Base-by-base conservation (phyloP, 2,329 filamentous ascomycete genomes). In the Hypomyces perniciosus region DNA sequence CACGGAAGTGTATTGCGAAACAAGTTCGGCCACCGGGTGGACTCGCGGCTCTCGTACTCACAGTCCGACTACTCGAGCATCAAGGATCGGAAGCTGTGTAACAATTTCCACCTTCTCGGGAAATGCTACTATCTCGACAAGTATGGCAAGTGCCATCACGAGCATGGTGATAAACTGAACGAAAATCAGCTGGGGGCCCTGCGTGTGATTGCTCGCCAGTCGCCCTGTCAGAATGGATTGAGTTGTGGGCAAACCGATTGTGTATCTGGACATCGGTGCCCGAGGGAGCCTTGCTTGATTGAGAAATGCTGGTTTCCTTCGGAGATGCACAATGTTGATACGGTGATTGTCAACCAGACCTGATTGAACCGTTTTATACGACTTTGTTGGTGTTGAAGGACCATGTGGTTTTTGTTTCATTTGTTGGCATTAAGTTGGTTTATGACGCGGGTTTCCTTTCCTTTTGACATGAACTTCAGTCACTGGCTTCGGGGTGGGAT, bases 51-150 rank as follows among this genome's bases (percentile, higher is more conserved):
- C 27, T 55, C 45, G 4, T 61, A 48, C 28, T 58, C 54, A 2
- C 44, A 50, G 5, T 53, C 49, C 4, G 55, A 60, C 8, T 54
- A 65, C 20, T 48, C 54, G 5, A 45, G 31, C 4, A 46, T 69
- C 34, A 68, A 63, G 44, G 37, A 44, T 20, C 54, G 50, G 6
- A 69, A 64, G 35, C 55, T 67, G 13, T 70, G 68, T 57, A 69
- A 69, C 46, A 56, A 46, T 8, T 67, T 58, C 37, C 63, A 68
- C 44, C 58, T 70, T 4, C 45, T 65, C 10, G 62, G 61, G 2
- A 51, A 47, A 2, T 63, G 61, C 20, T 20, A 10, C 0, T 60
- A 53, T 35, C 30, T 54, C 8, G 31, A 44, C 1, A 35, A 7
- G 29, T 46, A 29, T 12, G 48, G 51, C 2, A 44, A 43, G 13